Evolutionary conservation across 495 filamentous ascomycete species (phyloP), one percentile per base, ranked within the genome.

Genomic region (Oidiodendron maius): DNA sequence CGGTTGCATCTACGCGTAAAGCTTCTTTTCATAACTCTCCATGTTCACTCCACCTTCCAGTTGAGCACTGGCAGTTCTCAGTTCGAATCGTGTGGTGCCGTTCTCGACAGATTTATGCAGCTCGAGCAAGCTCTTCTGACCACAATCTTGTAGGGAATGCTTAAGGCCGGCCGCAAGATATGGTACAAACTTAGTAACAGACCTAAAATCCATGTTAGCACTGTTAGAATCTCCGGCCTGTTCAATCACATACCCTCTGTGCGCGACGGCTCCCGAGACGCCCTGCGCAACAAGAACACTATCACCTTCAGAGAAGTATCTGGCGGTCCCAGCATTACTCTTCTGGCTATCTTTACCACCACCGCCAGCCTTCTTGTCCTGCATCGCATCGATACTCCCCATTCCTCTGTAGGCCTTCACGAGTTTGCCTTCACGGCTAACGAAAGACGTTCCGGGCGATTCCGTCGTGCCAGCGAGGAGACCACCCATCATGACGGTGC

Each of bases 351-450:
- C 77, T 68, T 84, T 85, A 47, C 61, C 57, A 26, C 83, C 87
- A 13, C 88, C 81, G 24, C 82, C 87, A 16, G 89, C 84, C 73
- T 96, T 97, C 78, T 89, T 94, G 67, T 96, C 91, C 68, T 99
- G 94, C 93, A 99, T 99, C 46, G 91, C 93, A 60, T 96, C 93
- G 61, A 99, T 99, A 61, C 79, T 86, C 56, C 93, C 93, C 93
- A 99, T 99, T 40, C 93, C 93, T 67, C 93, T 82, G 75, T 99
- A 99, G 42, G 93, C 90, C 76, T 99, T 99, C 66, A 97, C 91
- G 24, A 99, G 82, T 76, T 96, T 89, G 22, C 93, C 93, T 64
- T 96, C 93, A 41, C 83, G 81, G 61, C 86, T 89, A 51, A 99
- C 87, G 61, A 91, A 96, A 58, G 96, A 99, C 52, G 95, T 89